Base-by-base conservation (phyloP, 2,329 filamentous ascomycete genomes). In the Xylariaceae sp. region DNA sequence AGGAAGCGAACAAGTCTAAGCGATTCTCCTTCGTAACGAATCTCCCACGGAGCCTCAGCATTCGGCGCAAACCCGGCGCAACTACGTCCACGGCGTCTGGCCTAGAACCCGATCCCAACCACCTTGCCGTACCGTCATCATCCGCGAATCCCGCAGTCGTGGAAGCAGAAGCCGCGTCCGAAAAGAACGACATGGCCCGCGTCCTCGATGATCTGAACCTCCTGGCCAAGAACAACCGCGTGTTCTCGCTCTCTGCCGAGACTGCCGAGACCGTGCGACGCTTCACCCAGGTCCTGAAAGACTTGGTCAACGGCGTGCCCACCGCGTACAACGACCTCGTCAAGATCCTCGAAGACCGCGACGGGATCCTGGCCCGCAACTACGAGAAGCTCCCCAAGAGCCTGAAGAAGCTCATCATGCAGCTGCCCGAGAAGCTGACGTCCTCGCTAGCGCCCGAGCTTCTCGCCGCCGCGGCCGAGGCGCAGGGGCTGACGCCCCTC, bases 271-370 rank as follows among this genome's bases (percentile, higher is more conserved):
- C 95, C 19, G 76, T 95, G 36, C 76, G 80, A 38, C 79, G 82
- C 46, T 98, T 98, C 71, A 94, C 88, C 1, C 71, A 88, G 40
- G 82, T 96, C 23, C 84, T 98, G 57, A 92, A 90, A 59, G 92
- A 98, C 59, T 76, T 96, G 12, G 78, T 92, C 54, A 89, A 88
- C 59, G 92, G 92, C 46, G 92, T 88, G 2, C 92, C 92, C 3
- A 96, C 90, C 0, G 92, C 92, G 3, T 95, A 94, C 62, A 75
- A 84, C 56, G 92, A 98, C 59, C 81, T 98, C n/a, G 79, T 70
- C 3, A 54, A 58, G 11, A 70, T 83, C 15, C 62, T 83, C 30
- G 74, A 81, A 43, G 76, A 81, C 56, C 71, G 71, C 44, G 75
- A 82, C 54, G 73, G 74, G 42, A 66, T 71, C n/a, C 66, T 83